phyloP scores from a whole-genome alignment of 306 rosid genomes.

The Gastrolobium villosum region DNA sequence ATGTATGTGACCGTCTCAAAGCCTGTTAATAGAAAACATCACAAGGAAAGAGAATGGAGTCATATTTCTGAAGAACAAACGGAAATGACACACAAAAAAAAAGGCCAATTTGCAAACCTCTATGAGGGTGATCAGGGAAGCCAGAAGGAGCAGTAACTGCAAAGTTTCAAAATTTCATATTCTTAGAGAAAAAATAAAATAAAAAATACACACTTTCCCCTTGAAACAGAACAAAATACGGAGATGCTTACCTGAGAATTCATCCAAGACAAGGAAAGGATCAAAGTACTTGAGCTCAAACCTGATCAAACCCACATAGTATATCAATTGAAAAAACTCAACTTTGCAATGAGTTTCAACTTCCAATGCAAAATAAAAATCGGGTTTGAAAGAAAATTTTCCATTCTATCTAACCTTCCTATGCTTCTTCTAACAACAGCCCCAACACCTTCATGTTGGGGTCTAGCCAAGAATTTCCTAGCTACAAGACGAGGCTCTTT shows the following conservation, averaged over 20 bases:
- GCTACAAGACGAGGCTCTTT: conserved; percentile 67
- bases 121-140: conserved; percentile 97
- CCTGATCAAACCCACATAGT: conserved; percentile 53
- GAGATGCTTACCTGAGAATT: conserved; percentile 81
- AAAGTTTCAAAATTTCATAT: conserved; percentile 39
- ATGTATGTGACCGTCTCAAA: conserved; percentile 99
- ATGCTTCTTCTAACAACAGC: conserved; percentile 90
- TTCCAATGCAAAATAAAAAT: conserved; percentile 14
- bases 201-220: background rate
- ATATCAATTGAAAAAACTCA: conserved; percentile 7
- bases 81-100: background rate
- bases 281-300: conserved; percentile 93
- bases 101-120: conserved; percentile 64
- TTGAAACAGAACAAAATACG: conserved; percentile 7
- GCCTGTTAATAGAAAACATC: conserved; percentile 51
- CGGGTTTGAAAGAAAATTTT: background rate
- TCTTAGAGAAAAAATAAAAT: conserved; percentile 1
- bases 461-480: conserved; percentile 81
- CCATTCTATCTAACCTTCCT: conserved; percentile 63
- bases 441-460: conserved; percentile 80
- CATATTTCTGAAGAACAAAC: background rate
- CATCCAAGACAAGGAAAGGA: conserved; percentile 94
- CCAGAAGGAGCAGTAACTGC: conserved; percentile 98
- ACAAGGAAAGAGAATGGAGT: background rate
- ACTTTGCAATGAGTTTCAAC: conserved; percentile 3